Evolutionary conservation across 192 early-diverging fungal species (phyloP), one percentile per base, ranked within the genome.

Genomic region (Obelidium mucronatum): DNA sequence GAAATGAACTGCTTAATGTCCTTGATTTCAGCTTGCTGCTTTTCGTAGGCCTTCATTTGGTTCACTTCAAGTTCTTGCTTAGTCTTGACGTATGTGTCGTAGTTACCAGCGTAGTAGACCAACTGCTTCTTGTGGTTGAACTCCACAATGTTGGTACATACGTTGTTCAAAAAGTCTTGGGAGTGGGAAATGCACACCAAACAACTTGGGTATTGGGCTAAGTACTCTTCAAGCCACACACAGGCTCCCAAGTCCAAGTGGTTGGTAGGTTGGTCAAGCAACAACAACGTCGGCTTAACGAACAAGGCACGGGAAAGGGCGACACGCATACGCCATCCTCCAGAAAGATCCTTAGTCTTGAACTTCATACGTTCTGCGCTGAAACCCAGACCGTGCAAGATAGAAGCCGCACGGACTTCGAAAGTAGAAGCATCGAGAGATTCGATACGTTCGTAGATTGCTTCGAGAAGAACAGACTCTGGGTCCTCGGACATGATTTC

Each of bases 311-410:
- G 89, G 48, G 98, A 96, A 35, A 99, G 91, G 3, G 97, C 93
- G 56, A 99, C 98, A 79, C 98, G 88, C 98, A 99, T 99, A 73
- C 98, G 90, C 98, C 98, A 99, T 81, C 98, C 98, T 91, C 98
- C 98, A 80, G 96, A 98, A 81, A 99, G 90, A 78, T 96, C 94
- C 88, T 94, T 96, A 60, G 98, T 99, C 76, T 87, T 88, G 85
- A 94, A 92, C 77, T 90, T 84, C 97, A 98, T 98, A 65, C 92
- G 92, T 37, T 87, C 84, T 75, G 92, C 87, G 70, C 81, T 86
- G 84, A 99, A 99, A 63, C 98, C 98, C 48, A 99, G 88, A 90
- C 98, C 98, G 81, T 94, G 80, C 40, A 99, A 88, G 53, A 99
- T 89, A 70, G 90, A 91, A 34, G 92, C 91, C 31, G 97, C 98